Evolutionary conservation across 345 rosid genomes (phyloP), one percentile per base, ranked within the genome.

Genomic region (Ailanthus altissimus): DNA sequence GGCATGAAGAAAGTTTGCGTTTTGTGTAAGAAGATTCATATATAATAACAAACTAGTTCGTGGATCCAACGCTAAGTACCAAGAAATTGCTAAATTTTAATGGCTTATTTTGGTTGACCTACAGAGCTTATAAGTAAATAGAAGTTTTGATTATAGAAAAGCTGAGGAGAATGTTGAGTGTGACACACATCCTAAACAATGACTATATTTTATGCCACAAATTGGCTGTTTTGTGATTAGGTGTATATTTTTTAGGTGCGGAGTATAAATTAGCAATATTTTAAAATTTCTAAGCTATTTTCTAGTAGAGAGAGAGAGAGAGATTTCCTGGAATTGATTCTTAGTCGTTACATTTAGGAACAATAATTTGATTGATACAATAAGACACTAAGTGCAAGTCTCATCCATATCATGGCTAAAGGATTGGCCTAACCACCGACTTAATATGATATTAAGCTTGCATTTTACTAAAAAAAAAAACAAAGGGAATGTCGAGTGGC

Each of bases 371-470:
- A 70, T 75, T 65, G 61, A 79, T 77, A 38, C 67, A 78, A 71
- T 73, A 78, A 75, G 73, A 72, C 70, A 70, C 7, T 73, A 21
- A 12, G 76, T 76, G 79, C 40, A 58, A 79, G 65, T 78, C 74
- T 69, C 81, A 75, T 72, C 59, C 67, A 65, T 67, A 77, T 81
- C 83, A 75, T 81, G 83, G 79, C 85, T 81, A 82, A 80, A 75
- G 75, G 83, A 88, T 85, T 84, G 90, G 86, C 90, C 85, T 64
- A 75, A 45, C 20, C 15, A 75, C 32, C 42, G 68, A 62, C 56
- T 72, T 53, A 57, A 38, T 28, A 26, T 15, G 25, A 50, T 3
- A 32, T 64, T 5, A 5, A 38, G 11, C 18, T 62, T 32, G 65
- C 15, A 69, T 60, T 59, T 40, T 16, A 46, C 46, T n/a, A 62